Percentiles rank a stretch among this genome's conserved stretches.
These are phyloP conservation scores for Morella rubra DNA, from an alignment of 306 rosid species.

Conservation along the genomic window DNA sequence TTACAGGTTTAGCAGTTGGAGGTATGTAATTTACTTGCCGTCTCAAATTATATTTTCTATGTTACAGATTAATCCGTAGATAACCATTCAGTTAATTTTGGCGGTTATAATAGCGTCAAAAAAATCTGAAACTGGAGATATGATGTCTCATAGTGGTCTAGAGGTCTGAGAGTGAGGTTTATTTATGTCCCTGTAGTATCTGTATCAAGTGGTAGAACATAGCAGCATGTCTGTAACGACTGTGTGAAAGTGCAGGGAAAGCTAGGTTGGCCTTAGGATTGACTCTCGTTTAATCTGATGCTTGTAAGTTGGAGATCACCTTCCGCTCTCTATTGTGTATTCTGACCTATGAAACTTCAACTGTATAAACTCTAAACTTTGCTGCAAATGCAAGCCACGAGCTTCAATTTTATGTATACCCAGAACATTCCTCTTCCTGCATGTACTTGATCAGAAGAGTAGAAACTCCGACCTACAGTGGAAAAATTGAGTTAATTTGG, in stretches of 20 bases:
- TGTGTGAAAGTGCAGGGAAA: not conserved
- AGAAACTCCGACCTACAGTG: not conserved
- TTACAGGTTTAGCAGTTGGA: constrained; percentile 78
- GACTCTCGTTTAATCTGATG: not conserved
- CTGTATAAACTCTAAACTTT: constrained; percentile 6
- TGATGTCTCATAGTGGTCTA: not conserved
- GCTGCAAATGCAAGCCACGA: constrained; percentile 6
- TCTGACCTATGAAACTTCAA: constrained; percentile 23
- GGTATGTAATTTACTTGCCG: constrained; percentile 47
- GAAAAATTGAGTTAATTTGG: not conserved
- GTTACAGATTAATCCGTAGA: constrained; percentile 8
- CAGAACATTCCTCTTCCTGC: constrained; percentile 3
- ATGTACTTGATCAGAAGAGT: not conserved
- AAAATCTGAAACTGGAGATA: not conserved
- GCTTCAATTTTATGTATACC: constrained; percentile 15
- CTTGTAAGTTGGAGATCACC: constrained; percentile 25
- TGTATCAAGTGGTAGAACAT: not conserved
- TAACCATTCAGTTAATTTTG: not conserved
- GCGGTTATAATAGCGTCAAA: not conserved
- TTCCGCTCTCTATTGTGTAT: constrained; percentile 11
- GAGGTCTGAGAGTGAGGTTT: not conserved
- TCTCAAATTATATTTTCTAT: constrained; percentile 19
- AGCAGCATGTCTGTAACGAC: not conserved
- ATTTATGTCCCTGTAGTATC: not conserved
- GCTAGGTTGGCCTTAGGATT: not conserved